Percentiles rank a stretch among this genome's conserved stretches.
Conservation (phyloP, 345 rosid species). For the Hypericum androsaemum region DNA sequence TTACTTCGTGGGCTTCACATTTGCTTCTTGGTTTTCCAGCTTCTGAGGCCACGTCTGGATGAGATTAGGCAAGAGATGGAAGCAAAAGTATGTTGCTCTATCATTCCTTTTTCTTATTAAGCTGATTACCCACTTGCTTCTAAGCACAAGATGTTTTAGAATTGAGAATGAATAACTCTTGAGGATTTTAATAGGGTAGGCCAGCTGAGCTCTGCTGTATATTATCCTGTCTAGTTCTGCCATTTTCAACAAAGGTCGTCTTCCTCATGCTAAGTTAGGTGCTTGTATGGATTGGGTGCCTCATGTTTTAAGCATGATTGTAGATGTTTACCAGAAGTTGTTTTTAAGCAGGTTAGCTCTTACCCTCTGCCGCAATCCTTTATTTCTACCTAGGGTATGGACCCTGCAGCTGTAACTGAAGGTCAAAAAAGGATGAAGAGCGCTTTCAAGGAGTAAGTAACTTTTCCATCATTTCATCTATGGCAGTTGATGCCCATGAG, state of each 20-base stretch:
- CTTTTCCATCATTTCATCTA: not conserved
- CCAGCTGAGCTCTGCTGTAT: too few relatives aligned
- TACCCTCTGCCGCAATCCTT: not conserved
- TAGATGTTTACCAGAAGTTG: not conserved
- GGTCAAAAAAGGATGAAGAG: constrained; percentile 1
- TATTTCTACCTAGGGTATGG: not conserved
- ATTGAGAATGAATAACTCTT: too few relatives aligned
- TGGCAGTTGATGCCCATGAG: not conserved
- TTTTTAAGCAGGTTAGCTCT: not conserved
- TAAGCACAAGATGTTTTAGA: too few relatives aligned
- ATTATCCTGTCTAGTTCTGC: too few relatives aligned
- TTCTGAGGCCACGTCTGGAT: constrained; percentile 2
- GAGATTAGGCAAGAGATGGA: constrained; percentile 1
- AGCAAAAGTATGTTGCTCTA: not conserved
- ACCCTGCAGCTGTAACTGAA: not conserved
- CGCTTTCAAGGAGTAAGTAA: constrained; percentile 1
- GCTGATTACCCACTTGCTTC: too few relatives aligned
- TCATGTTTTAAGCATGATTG: too few relatives aligned
- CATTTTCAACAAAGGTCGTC: too few relatives aligned
- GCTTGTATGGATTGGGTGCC: too few relatives aligned
- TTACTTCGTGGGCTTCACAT: too few relatives aligned
- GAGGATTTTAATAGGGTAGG: too few relatives aligned
- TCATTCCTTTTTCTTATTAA: not conserved
- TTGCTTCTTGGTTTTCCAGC: not conserved
- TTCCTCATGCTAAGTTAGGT: too few relatives aligned